A percentile compares a stretch with the other conserved stretches of the same genome.
These are phyloP conservation scores for Coprinopsis marcescibilis DNA, from an alignment of 768 basidiomycete genomes.

Conservation along the genomic window DNA sequence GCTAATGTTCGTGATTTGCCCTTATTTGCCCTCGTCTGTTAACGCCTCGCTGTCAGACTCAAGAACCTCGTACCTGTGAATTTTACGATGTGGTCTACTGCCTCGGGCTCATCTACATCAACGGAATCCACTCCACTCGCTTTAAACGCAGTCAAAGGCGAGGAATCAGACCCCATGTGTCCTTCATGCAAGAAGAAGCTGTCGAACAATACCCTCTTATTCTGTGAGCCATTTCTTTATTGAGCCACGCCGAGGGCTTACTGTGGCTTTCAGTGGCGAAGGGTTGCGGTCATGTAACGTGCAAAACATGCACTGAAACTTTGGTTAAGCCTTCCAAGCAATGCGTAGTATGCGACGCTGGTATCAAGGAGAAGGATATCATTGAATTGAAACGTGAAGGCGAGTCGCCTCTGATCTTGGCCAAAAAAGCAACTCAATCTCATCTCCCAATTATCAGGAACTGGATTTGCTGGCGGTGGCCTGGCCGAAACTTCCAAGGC, in stretches of 20 bases:
- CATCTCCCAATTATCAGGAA: constrained; percentile 43
- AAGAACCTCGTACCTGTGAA: constrained; percentile 80
- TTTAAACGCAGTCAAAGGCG: constrained; percentile 34
- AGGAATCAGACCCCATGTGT: constrained; percentile 68
- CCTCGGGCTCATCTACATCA: constrained; percentile 31
- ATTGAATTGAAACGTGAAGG: constrained; percentile 89
- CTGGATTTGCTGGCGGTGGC: constrained; percentile 93
- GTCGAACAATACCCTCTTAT: constrained; percentile 71
- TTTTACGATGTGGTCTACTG: constrained; percentile 52
- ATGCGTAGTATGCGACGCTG: constrained; percentile 82
- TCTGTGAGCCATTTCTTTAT: constrained; percentile 48
- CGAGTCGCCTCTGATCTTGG: constrained; percentile 24
- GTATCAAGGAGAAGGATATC: constrained; percentile 62
- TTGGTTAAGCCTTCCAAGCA: constrained; percentile 73
- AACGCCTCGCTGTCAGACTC: constrained; percentile 42
- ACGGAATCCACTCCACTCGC: constrained; percentile 32
- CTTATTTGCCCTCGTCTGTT: constrained; percentile 4
- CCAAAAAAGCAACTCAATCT: neutral
- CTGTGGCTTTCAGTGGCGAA: constrained; percentile 53
- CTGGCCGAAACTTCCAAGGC: constrained; percentile 79
- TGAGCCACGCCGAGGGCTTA: neutral
- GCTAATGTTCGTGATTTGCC: constrained; percentile 50
- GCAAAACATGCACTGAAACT: constrained; percentile 86
- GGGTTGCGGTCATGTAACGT: constrained; percentile 87
- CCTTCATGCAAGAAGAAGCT: constrained; percentile 84